Evolutionary conservation across 2,329 filamentous ascomycete genomes (phyloP), one percentile per base, ranked within the genome.

Genomic region (Furcasterigmium sp.): DNA sequence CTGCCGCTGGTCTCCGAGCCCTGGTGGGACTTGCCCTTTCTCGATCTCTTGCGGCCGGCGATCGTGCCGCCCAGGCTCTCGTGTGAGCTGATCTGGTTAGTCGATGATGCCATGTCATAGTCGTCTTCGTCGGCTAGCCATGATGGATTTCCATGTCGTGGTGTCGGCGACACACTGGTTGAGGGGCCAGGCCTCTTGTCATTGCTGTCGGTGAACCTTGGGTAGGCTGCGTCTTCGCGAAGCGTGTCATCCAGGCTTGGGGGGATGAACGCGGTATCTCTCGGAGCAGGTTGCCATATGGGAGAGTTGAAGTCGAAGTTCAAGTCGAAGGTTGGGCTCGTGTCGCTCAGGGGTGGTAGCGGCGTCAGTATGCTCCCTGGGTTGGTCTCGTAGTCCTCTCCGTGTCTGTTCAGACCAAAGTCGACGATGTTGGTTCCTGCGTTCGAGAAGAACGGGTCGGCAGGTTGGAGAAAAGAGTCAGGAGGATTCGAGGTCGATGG

Each of bases 11-110:
- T 30, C 28, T 42, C 36, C 28, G 38, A 42, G 23, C 19, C 41
- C 30, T 43, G 41, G 23, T 39, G 48, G 32, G 41, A 39, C 29
- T 49, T 50, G 30, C 41, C 41, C 25, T 49, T 50, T 14, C 37
- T 42, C 14, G 25, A 30, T 7, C 25, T 23, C 23, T 35, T 37
- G 7, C 38, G 28, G 17, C n/a, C 38, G 17, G 26, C 38, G 11
- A 15, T 14, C 10, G 38, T 14, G 8, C 23, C 20, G 10, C 20
- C 8, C 6, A 13, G 25, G 28, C 7, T 17, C n/a, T 9, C 18
- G 15, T 35, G 32, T 8, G 29, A 32, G 29, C 29, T 32, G 4
- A 17, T 5, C n/a, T 17, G n/a, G 17, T 15, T 10, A 8, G n/a
- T 35, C n/a, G 17, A 35, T 15, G 32, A 35, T n/a, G 32, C 10